phyloP scores from a whole-genome alignment of 345 rosid genomes.

The Punica granatum region DNA sequence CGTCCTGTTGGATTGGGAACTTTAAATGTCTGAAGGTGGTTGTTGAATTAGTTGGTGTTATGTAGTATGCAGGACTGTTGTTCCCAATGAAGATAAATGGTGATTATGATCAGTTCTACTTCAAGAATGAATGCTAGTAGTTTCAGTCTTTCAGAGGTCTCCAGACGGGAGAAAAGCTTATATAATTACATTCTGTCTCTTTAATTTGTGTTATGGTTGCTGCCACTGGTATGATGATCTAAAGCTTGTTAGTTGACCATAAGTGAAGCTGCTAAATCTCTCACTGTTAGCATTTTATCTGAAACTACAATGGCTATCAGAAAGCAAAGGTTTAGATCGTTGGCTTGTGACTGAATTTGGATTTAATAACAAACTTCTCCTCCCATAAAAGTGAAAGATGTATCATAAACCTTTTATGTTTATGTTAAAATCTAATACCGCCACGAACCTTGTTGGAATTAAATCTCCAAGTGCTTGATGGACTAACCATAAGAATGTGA shows the following conservation, averaged over 20 bases:
- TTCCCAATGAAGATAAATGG: background rate
- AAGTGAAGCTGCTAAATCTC: background rate
- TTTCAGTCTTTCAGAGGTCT: background rate
- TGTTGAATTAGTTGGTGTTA: background rate
- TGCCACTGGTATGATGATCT: background rate
- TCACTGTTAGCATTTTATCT: background rate
- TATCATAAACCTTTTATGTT: background rate
- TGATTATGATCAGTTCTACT: background rate
- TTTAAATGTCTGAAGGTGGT: background rate
- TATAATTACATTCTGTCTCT: background rate
- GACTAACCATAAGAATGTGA: background rate
- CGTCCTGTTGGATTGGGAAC: background rate
- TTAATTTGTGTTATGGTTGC: background rate
- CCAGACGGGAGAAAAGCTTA: background rate
- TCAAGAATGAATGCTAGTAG: background rate
- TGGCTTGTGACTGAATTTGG: background rate
- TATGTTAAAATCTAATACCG: background rate
- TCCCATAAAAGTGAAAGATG: background rate
- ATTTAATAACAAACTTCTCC: background rate
- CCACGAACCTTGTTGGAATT: background rate
- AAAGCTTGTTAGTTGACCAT: background rate
- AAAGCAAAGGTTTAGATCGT: background rate
- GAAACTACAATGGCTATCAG: background rate
- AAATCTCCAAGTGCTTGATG: background rate
- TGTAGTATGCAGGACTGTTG: too few relatives aligned